These are phyloP conservation scores for Limnomonas spitsbergensis DNA, from an alignment of 139 green algal species.

Conservation along the genomic window DNA sequence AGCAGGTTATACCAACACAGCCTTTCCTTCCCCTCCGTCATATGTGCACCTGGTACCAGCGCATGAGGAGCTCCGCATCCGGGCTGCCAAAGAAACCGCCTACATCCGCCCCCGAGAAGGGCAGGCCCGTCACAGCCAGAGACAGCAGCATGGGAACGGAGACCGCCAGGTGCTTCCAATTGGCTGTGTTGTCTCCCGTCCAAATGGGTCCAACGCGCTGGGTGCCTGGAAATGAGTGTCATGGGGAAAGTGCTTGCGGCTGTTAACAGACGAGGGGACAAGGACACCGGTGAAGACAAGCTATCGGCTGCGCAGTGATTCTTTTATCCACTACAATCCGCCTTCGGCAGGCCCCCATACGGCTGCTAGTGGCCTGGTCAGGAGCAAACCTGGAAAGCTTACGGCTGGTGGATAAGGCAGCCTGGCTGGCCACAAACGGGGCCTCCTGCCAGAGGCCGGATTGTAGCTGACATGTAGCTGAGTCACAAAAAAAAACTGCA, in stretches of 20 bases:
- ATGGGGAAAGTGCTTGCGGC: no score
- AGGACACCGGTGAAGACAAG: neutral
- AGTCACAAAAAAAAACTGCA: no score
- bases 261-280: neutral
- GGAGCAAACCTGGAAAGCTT: no score
- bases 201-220: slow-evolving; percentile 92
- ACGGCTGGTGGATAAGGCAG: no score
- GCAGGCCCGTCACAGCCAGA: slow-evolving; percentile 80
- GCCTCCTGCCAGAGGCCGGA: no score
- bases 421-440: no score
- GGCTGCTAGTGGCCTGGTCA: no score
- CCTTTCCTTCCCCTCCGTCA: no score
- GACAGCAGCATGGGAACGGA: slow-evolving; percentile 93
- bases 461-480: no score
- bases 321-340: no score
- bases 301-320: neutral
- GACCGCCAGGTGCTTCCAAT: slow-evolving; percentile 75
- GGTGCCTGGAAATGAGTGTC: slow-evolving; percentile 40
- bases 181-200: slow-evolving; percentile 97
- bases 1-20: no score
- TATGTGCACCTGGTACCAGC: slow-evolving; percentile 77
- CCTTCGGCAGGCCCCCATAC: no score
- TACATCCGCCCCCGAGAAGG: slow-evolving; percentile 92
- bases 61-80: slow-evolving; percentile 85
- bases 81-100: slow-evolving; percentile 99